Base-by-base conservation (phyloP, 306 rosid genomes). In the Inga laurina region DNA sequence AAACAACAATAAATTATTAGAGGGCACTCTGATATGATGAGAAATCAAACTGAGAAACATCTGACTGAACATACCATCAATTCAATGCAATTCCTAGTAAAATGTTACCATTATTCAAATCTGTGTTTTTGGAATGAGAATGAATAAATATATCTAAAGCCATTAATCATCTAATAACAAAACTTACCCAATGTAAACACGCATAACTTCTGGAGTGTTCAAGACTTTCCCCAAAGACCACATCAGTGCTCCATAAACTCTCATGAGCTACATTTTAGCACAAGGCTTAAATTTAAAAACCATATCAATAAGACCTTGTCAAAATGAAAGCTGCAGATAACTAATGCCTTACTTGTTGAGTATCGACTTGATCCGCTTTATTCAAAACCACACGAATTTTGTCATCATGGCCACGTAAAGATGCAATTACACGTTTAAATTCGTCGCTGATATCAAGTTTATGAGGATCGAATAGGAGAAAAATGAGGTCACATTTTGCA, bases 161-260 rank as follows among this genome's bases (percentile, higher is more conserved):
- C 51, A 67, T 30, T 9, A 7, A 52, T 57, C 64, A 10, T 39
- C 35, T 68, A 80, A 76, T 54, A 32, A 43, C 62, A 74, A 6
- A 84, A 82, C 95, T 18, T 87, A 91, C 99, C 98, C 98, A 65
- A 94, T 90, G 82, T 94, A 96, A 73, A 96, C 98, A 45, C 99
- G 99, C 32, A 74, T 39, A 72, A 96, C 99, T 84, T 96, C 99
- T 1, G 99, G 98, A 67, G 95, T 96, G 77, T 90, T 96, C 80
- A 94, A 32, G 54, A 96, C 97, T 81, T 94, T 96, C 52, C 98
- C 98, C 71, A 96, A 82, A 5, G 98, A 96, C 99, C 99, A 96
- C 99, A 96, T 96, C 86, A 96, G 87, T 1, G 98, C 99, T 87
- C 97, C 98, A 84, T 94, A 96, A n/a, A 96, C 98, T 85, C 99